These are phyloP conservation scores for Triticum urartu DNA, from an alignment of 176 grass and related monocot species.

Conservation along the genomic window DNA sequence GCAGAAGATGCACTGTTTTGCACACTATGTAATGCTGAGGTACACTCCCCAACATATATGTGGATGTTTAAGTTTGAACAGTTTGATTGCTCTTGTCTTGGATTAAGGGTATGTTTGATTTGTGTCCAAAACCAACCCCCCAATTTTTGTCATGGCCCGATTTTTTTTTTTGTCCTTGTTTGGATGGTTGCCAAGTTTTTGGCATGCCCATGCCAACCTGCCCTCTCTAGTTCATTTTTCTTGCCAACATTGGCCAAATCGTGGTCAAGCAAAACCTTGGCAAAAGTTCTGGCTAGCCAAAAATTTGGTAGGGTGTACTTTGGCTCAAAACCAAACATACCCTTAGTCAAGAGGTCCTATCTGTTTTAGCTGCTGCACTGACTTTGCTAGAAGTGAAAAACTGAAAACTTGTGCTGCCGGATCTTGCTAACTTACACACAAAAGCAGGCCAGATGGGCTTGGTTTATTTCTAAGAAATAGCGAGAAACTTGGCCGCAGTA, in stretches of 20 bases:
- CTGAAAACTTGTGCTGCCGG: neutral
- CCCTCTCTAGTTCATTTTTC: too few species aligned
- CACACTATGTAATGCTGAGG: slow-evolving; percentile 97
- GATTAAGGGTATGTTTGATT: neutral
- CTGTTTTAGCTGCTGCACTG: slow-evolving; percentile 13
- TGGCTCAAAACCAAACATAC: too few species aligned
- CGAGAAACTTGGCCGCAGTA: neutral
- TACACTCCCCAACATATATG: slow-evolving; percentile 20
- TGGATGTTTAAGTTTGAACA: neutral
- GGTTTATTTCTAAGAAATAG: neutral
- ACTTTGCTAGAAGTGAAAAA: slow-evolving; percentile 15
- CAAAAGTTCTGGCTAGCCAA: too few species aligned
- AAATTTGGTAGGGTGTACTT: too few species aligned
- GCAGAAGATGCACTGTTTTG: slow-evolving; percentile 92
- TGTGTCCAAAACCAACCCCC: too few species aligned
- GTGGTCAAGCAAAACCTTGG: too few species aligned
- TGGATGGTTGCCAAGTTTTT: too few species aligned
- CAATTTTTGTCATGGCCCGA: too few species aligned
- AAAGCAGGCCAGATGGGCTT: neutral
- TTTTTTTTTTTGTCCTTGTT: too few species aligned
- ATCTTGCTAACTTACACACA: slow-evolving; percentile 10
- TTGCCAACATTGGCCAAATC: too few species aligned
- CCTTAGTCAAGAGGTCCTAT: neutral
- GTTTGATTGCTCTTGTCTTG: neutral
- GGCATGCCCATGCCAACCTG: too few species aligned